Conservation (phyloP, 2,329 filamentous ascomycete genomes). For the Monosporascus sp. region DNA sequence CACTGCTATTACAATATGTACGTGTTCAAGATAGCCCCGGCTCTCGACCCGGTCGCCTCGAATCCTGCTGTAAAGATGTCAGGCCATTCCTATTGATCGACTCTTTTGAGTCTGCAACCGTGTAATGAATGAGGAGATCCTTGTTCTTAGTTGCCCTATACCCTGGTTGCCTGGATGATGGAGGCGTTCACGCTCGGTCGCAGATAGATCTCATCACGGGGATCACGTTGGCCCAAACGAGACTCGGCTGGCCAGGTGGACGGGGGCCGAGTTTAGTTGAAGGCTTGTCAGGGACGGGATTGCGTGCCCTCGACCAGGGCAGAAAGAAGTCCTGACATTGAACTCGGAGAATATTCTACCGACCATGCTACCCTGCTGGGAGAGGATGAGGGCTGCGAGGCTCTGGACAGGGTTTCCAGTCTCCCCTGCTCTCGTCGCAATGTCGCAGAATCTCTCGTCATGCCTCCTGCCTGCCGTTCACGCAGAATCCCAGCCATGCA, state of each 20-base stretch:
- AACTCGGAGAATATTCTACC: neutral
- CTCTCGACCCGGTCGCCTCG: neutral
- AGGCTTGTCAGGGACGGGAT: neutral
- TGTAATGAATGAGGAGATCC: no score
- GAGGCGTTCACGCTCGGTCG: neutral
- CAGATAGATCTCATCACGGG: neutral
- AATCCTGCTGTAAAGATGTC: neutral
- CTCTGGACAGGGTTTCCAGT: neutral
- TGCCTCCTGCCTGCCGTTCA: neutral
- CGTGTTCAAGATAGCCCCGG: neutral
- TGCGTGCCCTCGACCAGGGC: neutral
- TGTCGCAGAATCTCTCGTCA: neutral
- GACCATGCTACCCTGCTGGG: neutral
- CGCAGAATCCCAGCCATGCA: neutral
- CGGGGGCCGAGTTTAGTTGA: neutral
- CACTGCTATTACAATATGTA: neutral
- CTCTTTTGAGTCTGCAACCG: no score
- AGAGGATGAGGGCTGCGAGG: neutral
- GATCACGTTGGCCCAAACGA: neutral
- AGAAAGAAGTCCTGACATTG: neutral
- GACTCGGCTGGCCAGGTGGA: neutral
- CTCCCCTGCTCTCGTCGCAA: neutral
- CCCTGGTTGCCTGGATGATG: no score
- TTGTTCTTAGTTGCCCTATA: no score
- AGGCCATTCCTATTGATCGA: no score